phyloP scores from a whole-genome alignment of 2,329 filamentous ascomycete species.

The Aspergillus fumigatiaffinis region DNA sequence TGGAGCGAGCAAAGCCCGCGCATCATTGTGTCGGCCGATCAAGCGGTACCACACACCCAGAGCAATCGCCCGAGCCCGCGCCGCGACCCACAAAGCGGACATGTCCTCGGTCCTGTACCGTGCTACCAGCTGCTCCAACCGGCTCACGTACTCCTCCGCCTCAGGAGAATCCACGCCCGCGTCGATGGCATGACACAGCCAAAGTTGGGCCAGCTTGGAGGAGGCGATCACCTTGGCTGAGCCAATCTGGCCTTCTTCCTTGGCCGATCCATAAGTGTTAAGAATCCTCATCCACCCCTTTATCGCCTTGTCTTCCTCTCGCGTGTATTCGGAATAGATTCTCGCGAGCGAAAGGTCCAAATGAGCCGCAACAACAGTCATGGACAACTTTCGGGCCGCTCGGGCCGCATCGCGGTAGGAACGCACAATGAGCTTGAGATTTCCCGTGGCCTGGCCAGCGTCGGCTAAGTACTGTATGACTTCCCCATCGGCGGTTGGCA shows the following conservation, averaged over 20 bases:
- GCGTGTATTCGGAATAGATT: conserved; percentile 6
- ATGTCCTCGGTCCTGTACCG: background rate
- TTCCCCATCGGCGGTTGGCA: background rate
- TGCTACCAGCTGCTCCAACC: conserved; percentile 3
- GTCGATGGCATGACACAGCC: conserved; percentile 2
- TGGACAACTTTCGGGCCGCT: conserved; percentile 2
- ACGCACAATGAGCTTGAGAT: conserved; percentile 4
- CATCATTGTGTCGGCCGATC: conserved; percentile 1
- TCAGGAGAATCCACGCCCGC: conserved; percentile 1
- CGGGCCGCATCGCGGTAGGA: background rate
- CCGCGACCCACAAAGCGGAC: background rate
- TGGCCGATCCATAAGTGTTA: conserved; percentile 2
- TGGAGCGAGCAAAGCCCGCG: conserved; percentile 2
- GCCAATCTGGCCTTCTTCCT: conserved; percentile 1
- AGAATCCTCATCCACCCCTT: conserved; percentile 10
- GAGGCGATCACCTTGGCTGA: conserved; percentile 1
- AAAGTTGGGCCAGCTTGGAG: background rate
- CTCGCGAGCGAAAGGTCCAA: conserved; percentile 6
- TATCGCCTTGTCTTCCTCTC: conserved; percentile 5
- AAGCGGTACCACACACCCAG: conserved; percentile 8
- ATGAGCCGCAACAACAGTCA: conserved; percentile 2
- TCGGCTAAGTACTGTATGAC: background rate
- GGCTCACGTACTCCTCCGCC: background rate
- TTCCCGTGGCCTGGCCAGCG: background rate
- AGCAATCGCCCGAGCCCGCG: background rate